Base-by-base conservation (phyloP, 176 grass and related monocot genomes). In the Rhynchospora tenuis region DNA sequence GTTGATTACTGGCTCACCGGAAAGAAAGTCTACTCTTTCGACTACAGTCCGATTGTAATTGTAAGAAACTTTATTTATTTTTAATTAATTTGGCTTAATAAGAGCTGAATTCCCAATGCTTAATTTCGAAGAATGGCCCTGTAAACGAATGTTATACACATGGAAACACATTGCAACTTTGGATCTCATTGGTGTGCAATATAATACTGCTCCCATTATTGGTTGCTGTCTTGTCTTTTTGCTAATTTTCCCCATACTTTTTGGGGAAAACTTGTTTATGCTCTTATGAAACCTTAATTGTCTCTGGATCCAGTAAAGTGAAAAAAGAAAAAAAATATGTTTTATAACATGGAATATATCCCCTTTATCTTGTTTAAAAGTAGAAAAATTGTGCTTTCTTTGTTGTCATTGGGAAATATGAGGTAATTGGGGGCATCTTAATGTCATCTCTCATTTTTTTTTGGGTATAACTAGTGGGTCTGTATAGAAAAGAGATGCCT, bases 11-110 rank as follows among this genome's bases (percentile, higher is more conserved):
- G 83, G 86, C 46, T 91, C 48, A 88, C 90, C 1, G 64, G 33
- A 14, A 91, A 91, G 63, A 88, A 87, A 81, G 90, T 91, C 50
- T 81, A 88, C 46, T 58, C 86, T 54, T 91, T 91, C 57, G 81
- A 88, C n/a, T 91, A 91, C 38, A 91, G 26, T 27, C 61, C 90
- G 23, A 84, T 88, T n/a, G 90, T 91, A 66, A 88, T 67, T 69
- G 83, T 89, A 89, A 45, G 83, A 83, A 81, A 54, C 64, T 64
- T 9, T 62, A 33, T 77, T 70, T 55, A 48, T 45, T 24, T 50
- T n/a, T 1, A 38, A 51, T 24, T 50, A 50, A 33, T 16, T 24
- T 29, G 29, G 29, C 17, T n/a, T 43, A n/a, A 0, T 70, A 70
- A 20, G 31, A 70, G 33, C 33, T 10, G 38, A 70, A 2, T 70